Percentiles rank a stretch among this genome's conserved stretches.
Evolutionary conservation across 2,329 filamentous ascomycete species (phyloP).

Genomic region (Trichoderma harzianum): DNA sequence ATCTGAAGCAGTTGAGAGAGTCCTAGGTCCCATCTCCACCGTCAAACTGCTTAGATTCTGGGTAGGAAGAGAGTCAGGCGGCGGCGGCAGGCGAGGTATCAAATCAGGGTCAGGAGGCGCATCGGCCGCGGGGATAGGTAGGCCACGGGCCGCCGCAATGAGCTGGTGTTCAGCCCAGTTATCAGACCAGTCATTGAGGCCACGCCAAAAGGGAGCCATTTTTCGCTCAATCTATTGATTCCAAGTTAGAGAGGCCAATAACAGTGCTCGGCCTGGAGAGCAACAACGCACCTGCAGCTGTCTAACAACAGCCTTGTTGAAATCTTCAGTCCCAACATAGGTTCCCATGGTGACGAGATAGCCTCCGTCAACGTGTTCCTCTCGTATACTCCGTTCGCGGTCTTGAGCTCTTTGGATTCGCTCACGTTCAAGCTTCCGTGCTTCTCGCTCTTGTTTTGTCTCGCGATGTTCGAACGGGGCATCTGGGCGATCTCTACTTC

Average conservation of each 20-base stretch:
- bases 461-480: slow-evolving; percentile 66
- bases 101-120: slow-evolving; percentile 71
- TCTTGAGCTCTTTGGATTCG: slow-evolving; percentile 73
- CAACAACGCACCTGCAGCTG: slow-evolving; percentile 72
- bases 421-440: slow-evolving; percentile 79
- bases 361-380: slow-evolving; percentile 92
- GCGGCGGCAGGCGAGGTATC: slow-evolving; percentile 44
- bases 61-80: slow-evolving; percentile 44
- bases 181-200: slow-evolving; percentile 81
- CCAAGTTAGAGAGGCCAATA: slow-evolving; percentile 19
- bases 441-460: slow-evolving; percentile 88
- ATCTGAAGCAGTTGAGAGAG: slow-evolving; percentile 77
- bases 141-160: slow-evolving; percentile 81
- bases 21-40: slow-evolving; percentile 73
- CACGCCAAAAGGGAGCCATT: slow-evolving; percentile 92
- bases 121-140: slow-evolving; percentile 80
- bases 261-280: neutral
- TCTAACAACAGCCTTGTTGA: slow-evolving; percentile 81
- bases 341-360: slow-evolving; percentile 92
- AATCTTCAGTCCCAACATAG: slow-evolving; percentile 90
- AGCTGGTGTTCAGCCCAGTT: slow-evolving; percentile 94
- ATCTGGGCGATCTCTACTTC: slow-evolving; percentile 38
- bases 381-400: slow-evolving; percentile 81
- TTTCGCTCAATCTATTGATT: slow-evolving; percentile 76
- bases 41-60: slow-evolving; percentile 68